Percentiles rank a stretch among this genome's conserved stretches.
Conservation (phyloP, 139 green algal species). For the Chlorella vulgaris region DNA sequence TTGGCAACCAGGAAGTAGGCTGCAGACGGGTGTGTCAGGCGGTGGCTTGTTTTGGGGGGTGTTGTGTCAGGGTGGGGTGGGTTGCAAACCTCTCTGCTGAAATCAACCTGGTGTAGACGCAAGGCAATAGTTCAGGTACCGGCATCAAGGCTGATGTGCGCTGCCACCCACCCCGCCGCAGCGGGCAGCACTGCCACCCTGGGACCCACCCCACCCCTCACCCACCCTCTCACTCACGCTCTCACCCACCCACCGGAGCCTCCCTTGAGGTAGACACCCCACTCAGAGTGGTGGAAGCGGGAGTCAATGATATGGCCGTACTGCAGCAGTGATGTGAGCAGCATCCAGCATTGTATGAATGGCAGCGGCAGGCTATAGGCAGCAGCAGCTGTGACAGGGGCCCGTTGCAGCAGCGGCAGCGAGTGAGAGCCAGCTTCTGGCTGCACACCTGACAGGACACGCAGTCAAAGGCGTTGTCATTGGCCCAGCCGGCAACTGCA, state of each 20-base stretch:
- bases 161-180: too few relatives aligned
- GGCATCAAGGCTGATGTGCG: too few relatives aligned
- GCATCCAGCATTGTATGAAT: too few relatives aligned
- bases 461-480: slow-evolving; percentile 21
- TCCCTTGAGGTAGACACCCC: slow-evolving; percentile 22
- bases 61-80: not conserved
- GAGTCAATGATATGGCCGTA: slow-evolving; percentile 25
- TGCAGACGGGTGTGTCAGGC: not conserved
- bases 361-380: not conserved
- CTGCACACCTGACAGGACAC: slow-evolving; percentile 26
- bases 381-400: not conserved
- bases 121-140: too few relatives aligned
- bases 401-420: too few relatives aligned
- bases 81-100: not conserved
- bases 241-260: slow-evolving; percentile 17
- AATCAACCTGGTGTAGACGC: too few relatives aligned
- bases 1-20: slow-evolving; percentile 11
- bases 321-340: not conserved
- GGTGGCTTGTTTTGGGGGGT: not conserved
- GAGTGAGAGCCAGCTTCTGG: too few relatives aligned
- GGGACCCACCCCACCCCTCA: too few relatives aligned
- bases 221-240: too few relatives aligned
- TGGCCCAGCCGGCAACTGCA: not conserved
- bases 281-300: not conserved
- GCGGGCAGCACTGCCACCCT: too few relatives aligned